Conservation (phyloP, 495 filamentous ascomycete species). For the Daldinia loculata region DNA sequence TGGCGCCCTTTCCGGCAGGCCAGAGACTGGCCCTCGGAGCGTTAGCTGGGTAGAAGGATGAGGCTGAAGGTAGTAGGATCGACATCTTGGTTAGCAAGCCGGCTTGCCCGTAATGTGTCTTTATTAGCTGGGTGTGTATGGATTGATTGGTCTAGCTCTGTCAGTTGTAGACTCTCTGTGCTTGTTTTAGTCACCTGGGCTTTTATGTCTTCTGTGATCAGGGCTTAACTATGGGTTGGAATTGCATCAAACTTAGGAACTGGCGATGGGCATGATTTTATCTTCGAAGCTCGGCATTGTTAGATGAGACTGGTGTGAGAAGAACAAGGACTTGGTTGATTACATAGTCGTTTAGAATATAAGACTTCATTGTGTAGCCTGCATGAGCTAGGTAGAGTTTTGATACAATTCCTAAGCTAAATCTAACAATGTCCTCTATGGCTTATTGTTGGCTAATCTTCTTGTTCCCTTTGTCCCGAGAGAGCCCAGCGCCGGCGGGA, state of each 20-base stretch:
- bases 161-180: background rate
- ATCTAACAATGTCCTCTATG: background rate
- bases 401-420: background rate
- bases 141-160: background rate
- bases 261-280: background rate
- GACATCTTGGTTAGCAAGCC: slow-evolving; percentile 33
- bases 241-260: background rate
- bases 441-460: background rate
- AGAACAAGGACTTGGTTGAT: background rate
- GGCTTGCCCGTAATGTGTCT: slow-evolving; percentile 26
- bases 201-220: background rate
- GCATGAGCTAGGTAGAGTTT: background rate
- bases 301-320: background rate
- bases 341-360: background rate
- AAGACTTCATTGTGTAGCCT: background rate
- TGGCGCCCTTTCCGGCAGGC: background rate
- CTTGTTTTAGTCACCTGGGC: background rate
- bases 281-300: background rate
- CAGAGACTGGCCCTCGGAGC: background rate
- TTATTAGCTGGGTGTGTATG: background rate
- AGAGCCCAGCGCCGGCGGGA: background rate
- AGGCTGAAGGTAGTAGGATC: background rate
- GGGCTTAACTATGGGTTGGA: background rate
- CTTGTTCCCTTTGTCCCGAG: background rate
- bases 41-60: background rate